Evolutionary conservation across 257 asterid species (phyloP), one percentile per base, ranked within the genome.

Genomic region (Fraxinus excelsior): DNA sequence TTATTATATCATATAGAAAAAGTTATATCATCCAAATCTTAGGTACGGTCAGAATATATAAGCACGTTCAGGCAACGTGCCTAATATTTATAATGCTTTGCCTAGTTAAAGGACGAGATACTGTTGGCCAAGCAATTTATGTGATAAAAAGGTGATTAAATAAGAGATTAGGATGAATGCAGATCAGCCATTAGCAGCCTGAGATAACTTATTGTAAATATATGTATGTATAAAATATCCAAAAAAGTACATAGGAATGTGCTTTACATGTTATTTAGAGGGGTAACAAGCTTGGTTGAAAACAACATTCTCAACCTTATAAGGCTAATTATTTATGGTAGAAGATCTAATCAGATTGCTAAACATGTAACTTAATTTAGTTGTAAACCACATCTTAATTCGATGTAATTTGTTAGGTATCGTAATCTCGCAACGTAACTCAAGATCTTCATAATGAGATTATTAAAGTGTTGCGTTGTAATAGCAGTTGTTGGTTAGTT

Each of bases 281-380:
- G 26, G 6, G n/a, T 49, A 16, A 49, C 18, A 1, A 14, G 60
- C 21, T 18, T 60, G 68, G 19, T 21, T 13, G 58, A 78, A 72
- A 72, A 11, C 73, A 64, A 71, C 64, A 18, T 28, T 26, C 26
- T 66, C 16, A 65, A 49, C 67, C 74, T 25, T 65, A 67, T 80
- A 80, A 64, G 80, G 74, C 84, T 37, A 46, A 75, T 71, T 29
- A 4, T 51, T 34, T 58, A 58, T n/a, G 12, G 46, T 40, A 40
- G 46, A 40, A 40, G 77, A 80, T 71, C 65, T 21, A 37, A 32
- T 67, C 13, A 76, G 72, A 71, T 60, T 75, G 62, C 46, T 71
- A 46, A 13, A 46, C 74, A 64, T 31, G 64, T 29, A 32, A 38
- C 80, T 75, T n/a, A n/a, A n/a, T n/a, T 70, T 74, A 68, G n/a